These are phyloP conservation scores for Cladochytrium tenue DNA, from an alignment of 371 early-diverging fungal species.

Conservation along the genomic window DNA sequence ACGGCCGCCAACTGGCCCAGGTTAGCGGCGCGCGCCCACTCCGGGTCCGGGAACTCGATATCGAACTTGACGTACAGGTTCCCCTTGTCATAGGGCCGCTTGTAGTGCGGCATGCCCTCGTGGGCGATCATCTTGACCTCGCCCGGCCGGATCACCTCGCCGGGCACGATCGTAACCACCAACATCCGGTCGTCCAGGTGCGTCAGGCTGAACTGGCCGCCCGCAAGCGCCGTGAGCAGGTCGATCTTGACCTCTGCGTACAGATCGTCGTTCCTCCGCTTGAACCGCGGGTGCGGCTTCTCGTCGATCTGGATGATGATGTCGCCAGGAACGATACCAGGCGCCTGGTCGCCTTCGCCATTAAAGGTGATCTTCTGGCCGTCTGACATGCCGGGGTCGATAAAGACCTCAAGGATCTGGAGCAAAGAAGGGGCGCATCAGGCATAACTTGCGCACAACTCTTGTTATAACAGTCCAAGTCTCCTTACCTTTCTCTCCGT, in stretches of 20 bases:
- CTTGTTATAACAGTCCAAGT: no score
- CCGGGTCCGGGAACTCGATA: conserved; percentile 80
- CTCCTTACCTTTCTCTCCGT: conserved; percentile 74
- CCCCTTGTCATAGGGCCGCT: conserved; percentile 72
- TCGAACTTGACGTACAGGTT: conserved; percentile 87
- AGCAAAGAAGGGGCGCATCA: conserved; percentile 1
- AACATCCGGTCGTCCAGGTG: conserved; percentile 92
- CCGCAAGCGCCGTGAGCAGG: conserved; percentile 88
- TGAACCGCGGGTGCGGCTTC: conserved; percentile 77
- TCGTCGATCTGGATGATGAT: conserved; percentile 81
- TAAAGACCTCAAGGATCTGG: conserved; percentile 77
- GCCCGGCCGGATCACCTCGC: conserved; percentile 87
- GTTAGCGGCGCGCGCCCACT: conserved; percentile 71
- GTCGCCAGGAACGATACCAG: conserved; percentile 78
- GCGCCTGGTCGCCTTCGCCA: conserved; percentile 89
- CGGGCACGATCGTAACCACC: conserved; percentile 82
- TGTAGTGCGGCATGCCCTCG: conserved; percentile 92
- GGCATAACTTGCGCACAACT: neutral
- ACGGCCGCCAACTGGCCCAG: conserved; percentile 38
- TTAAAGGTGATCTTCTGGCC: conserved; percentile 87
- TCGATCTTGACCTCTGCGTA: conserved; percentile 85
- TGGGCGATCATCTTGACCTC: conserved; percentile 79
- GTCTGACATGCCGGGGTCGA: conserved; percentile 89
- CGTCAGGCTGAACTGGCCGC: conserved; percentile 83
- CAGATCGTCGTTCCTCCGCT: conserved; percentile 80